These are phyloP conservation scores for Ophiostoma montium DNA, from an alignment of 2,329 filamentous ascomycete species.

Conservation along the genomic window DNA sequence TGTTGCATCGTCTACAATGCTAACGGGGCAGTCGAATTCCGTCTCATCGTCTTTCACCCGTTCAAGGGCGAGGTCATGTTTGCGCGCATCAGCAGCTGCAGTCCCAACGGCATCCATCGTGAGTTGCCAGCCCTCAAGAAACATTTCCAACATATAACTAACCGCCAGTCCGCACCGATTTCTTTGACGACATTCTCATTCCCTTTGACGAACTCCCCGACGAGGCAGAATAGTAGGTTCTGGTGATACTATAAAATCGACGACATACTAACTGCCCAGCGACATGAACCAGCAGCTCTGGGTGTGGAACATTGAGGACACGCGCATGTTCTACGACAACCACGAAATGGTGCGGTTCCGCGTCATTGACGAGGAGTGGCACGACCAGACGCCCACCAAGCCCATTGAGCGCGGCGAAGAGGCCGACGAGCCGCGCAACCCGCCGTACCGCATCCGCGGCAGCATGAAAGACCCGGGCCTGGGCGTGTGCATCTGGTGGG, in stretches of 20 bases:
- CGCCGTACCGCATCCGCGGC: slow-evolving; percentile 57
- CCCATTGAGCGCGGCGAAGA: slow-evolving; percentile 49
- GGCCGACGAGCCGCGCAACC: slow-evolving; percentile 39
- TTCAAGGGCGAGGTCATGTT: slow-evolving; percentile 90
- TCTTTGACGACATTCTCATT: slow-evolving; percentile 87
- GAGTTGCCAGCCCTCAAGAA: slow-evolving; percentile 4
- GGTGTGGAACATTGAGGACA: slow-evolving; percentile 67
- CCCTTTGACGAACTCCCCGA: slow-evolving; percentile 60
- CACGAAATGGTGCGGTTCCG: slow-evolving; percentile 80
- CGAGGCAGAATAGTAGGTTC: slow-evolving; percentile 57
- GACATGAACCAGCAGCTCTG: slow-evolving; percentile 65
- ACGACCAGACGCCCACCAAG: slow-evolving; percentile 67
- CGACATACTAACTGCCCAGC: slow-evolving; percentile 26
- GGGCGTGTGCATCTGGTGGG: slow-evolving; percentile 45
- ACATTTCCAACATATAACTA: background rate
- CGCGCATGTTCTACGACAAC: slow-evolving; percentile 73
- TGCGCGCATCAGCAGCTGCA: slow-evolving; percentile 63
- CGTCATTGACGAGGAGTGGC: slow-evolving; percentile 79
- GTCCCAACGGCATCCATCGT: slow-evolving; percentile 15
- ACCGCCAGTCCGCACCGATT: slow-evolving; percentile 60
- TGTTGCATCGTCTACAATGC: background rate
- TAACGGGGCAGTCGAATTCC: slow-evolving; percentile 60
- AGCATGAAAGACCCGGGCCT: slow-evolving; percentile 50
- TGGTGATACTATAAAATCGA: background rate
- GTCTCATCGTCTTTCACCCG: slow-evolving; percentile 82